These are phyloP conservation scores for Salvia miltiorrhiza DNA, from an alignment of 257 asterid genomes.

Conservation along the genomic window DNA sequence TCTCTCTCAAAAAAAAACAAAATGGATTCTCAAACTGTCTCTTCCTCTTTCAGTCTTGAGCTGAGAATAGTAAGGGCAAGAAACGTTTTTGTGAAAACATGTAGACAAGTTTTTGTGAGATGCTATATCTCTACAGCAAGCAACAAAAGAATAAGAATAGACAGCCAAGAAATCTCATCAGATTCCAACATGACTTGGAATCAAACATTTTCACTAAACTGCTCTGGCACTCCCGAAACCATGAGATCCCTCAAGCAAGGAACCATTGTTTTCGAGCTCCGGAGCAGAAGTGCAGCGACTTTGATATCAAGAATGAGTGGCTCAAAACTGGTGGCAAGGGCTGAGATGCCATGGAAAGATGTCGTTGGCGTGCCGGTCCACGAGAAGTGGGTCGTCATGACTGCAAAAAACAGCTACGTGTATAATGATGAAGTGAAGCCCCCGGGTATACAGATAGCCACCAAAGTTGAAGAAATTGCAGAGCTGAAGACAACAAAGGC, in stretches of 20 bases:
- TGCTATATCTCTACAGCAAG: slow-evolving; percentile 51
- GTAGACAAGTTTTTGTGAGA: slow-evolving; percentile 48
- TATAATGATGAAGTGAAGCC: slow-evolving; percentile 41
- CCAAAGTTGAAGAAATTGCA: slow-evolving; percentile 30
- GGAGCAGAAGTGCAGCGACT: slow-evolving; percentile 37
- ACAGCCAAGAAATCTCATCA: slow-evolving; percentile 43
- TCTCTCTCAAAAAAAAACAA: background rate
- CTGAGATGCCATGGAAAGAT: slow-evolving; percentile 52
- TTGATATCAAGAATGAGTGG: slow-evolving; percentile 34
- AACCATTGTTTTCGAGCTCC: slow-evolving; percentile 44
- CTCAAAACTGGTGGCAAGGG: slow-evolving; percentile 50
- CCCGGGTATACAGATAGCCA: slow-evolving; percentile 41
- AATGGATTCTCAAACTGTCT: slow-evolving; percentile 28
- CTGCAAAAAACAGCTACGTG: slow-evolving; percentile 15
- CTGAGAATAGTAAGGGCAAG: slow-evolving; percentile 45
- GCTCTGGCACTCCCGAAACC: slow-evolving; percentile 37
- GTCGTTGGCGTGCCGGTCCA: slow-evolving; percentile 28
- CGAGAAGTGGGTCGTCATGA: slow-evolving; percentile 52
- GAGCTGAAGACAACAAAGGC: slow-evolving; percentile 8
- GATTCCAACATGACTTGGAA: slow-evolving; percentile 41
- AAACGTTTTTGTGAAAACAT: slow-evolving; percentile 32
- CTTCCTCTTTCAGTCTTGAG: slow-evolving; percentile 35
- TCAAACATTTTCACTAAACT: slow-evolving; percentile 50
- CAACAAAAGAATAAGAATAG: slow-evolving; percentile 40
- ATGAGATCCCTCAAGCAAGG: slow-evolving; percentile 36